Evolutionary conservation across 331 rosid genomes (phyloP).

Genomic region (Telfairia occidentalis): DNA sequence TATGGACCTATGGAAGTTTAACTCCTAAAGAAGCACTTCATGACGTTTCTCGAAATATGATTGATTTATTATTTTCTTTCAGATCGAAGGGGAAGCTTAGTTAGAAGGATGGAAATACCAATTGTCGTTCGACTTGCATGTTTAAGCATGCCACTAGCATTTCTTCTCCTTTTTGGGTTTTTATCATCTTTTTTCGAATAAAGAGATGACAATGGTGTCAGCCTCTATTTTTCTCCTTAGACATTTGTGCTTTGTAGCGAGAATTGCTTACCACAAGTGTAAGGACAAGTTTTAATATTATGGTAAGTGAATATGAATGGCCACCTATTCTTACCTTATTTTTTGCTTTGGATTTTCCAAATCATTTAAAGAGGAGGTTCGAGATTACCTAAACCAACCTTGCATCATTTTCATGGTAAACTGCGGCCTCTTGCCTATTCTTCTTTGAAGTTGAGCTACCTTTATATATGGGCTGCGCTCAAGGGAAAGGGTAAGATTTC

Average conservation of each 20-base stretch:
- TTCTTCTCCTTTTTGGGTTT: too few species aligned
- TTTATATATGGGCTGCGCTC: neutral
- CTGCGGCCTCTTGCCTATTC: neutral
- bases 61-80: neutral
- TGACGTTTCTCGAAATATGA: neutral
- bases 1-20: neutral
- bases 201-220: too few species aligned
- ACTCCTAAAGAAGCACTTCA: neutral
- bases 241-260: too few species aligned
- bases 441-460: too few species aligned
- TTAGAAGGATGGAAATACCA: neutral
- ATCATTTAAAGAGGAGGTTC: neutral
- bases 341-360: neutral
- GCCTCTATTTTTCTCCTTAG: too few species aligned
- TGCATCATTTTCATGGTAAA: neutral
- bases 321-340: neutral
- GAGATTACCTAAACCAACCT: neutral
- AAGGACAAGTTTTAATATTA: too few species aligned
- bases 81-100: neutral
- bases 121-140: neutral
- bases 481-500: neutral
- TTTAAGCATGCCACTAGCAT: neutral
- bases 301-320: too few species aligned
- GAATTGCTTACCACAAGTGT: too few species aligned
- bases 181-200: too few species aligned